These are phyloP conservation scores for Cercospora nicotianae DNA, from an alignment of 2,329 filamentous ascomycete genomes.

Conservation along the genomic window DNA sequence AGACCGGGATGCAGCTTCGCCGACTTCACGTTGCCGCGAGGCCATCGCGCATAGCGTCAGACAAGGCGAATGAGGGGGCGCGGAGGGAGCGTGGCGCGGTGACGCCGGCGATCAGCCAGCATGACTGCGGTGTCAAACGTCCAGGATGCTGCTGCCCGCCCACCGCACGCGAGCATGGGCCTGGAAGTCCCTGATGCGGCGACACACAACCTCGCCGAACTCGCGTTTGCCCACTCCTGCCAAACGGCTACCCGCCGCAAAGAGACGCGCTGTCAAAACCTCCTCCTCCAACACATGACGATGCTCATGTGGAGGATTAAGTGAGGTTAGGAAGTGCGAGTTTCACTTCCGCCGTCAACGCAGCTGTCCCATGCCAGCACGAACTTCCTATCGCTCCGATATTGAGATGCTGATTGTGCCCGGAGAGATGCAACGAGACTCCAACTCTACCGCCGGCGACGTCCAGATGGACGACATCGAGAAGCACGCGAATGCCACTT, in stretches of 20 bases:
- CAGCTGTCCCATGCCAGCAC: conserved; percentile 18
- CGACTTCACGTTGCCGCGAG: not conserved
- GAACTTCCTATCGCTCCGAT: conserved; percentile 24
- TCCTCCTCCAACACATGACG: conserved; percentile 9
- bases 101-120: not conserved
- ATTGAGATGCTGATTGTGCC: conserved; percentile 29
- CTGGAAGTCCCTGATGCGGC: not conserved
- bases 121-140: not conserved
- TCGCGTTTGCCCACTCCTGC: conserved; percentile 13
- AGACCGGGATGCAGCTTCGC: not conserved
- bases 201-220: conserved; percentile 16
- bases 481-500: conserved; percentile 17
- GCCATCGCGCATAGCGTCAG: not conserved
- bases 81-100: not conserved
- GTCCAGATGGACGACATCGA: conserved; percentile 24
- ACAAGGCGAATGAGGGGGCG: not conserved
- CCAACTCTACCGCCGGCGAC: conserved; percentile 15
- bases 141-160: not conserved
- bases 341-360: conserved; percentile 3
- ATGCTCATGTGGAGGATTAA: conserved; percentile 6
- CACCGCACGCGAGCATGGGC: not conserved
- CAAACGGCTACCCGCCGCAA: conserved; percentile 6
- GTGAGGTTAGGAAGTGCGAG: conserved; percentile 8
- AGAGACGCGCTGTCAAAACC: conserved; percentile 1
- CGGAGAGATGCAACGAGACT: conserved; percentile 11